Evolutionary conservation across 495 filamentous ascomycete species (phyloP).

Genomic region (Elaphomyces granulatus): DNA sequence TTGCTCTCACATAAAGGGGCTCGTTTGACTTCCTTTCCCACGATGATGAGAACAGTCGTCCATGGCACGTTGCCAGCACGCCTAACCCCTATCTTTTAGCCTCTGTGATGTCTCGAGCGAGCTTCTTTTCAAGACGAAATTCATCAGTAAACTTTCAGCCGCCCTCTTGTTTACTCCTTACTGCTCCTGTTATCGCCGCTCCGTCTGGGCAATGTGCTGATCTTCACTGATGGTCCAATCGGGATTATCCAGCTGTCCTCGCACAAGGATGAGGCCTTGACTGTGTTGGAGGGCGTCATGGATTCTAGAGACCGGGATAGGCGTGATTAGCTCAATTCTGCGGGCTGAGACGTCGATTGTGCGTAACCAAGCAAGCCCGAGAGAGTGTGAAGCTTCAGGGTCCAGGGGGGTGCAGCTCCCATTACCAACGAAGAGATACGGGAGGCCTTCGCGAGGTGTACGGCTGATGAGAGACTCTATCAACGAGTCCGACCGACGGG

Average conservation of each 20-base stretch:
- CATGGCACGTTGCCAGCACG: conserved; percentile 32
- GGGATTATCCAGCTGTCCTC: conserved; percentile 38
- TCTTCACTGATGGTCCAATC: conserved; percentile 37
- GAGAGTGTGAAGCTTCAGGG: conserved; percentile 28
- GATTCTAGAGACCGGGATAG: conserved; percentile 26
- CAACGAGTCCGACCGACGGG: not conserved
- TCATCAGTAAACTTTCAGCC: conserved; percentile 13
- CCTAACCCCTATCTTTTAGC: conserved; percentile 22
- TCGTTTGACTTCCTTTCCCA: no score
- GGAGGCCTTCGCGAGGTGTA: conserved; percentile 22
- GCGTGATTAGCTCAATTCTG: conserved; percentile 33
- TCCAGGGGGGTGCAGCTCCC: conserved; percentile 28
- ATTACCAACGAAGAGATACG: conserved; percentile 28
- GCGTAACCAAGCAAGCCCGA: conserved; percentile 40
- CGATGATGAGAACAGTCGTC: no score
- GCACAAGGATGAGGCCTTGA: conserved; percentile 34
- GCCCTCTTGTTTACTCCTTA: no score
- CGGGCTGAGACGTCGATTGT: conserved; percentile 26
- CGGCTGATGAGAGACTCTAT: conserved; percentile 17
- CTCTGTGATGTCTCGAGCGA: conserved; percentile 13
- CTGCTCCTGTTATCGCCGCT: conserved; percentile 23
- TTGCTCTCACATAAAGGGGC: no score
- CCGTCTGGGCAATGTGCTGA: conserved; percentile 28
- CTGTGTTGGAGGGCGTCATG: conserved; percentile 20
- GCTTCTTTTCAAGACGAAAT: conserved; percentile 15